These are phyloP conservation scores for Apiospora aurea DNA, from an alignment of 2,329 filamentous ascomycete genomes.

Conservation along the genomic window DNA sequence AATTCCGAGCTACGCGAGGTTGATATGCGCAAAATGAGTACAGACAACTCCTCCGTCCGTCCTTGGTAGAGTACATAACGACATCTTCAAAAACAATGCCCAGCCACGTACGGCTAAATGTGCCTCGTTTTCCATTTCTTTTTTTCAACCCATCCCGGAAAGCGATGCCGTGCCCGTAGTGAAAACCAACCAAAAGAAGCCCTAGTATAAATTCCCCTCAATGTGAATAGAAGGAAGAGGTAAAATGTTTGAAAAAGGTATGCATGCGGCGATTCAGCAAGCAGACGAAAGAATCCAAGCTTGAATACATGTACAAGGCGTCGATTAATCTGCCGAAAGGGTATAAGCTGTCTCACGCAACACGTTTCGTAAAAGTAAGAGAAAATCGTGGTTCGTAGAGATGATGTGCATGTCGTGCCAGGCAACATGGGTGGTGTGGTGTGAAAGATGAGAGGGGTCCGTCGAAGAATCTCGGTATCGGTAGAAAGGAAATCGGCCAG, in stretches of 20 bases:
- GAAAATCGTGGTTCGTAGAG: slow-evolving; percentile 30
- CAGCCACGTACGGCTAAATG: slow-evolving; percentile 10
- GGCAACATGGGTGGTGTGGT: not conserved
- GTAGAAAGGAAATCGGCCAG: slow-evolving; percentile 16
- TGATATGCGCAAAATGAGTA: slow-evolving; percentile 17
- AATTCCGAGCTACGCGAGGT: slow-evolving; percentile 8
- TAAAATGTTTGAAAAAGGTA: slow-evolving; percentile 25
- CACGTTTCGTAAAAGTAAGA: slow-evolving; percentile 30
- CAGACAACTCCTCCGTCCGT: slow-evolving; percentile 18
- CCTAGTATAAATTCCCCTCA: not conserved
- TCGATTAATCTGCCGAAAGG: slow-evolving; percentile 28
- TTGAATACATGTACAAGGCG: slow-evolving; percentile 20
- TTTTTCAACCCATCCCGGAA: slow-evolving; percentile 15
- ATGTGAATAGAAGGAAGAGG: not conserved
- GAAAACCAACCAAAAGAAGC: slow-evolving; percentile 8
- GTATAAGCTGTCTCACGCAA: slow-evolving; percentile 36
- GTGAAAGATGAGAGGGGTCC: slow-evolving; percentile 12
- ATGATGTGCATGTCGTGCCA: slow-evolving; percentile 6
- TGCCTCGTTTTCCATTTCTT: slow-evolving; percentile 11
- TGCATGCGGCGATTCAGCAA: slow-evolving; percentile 27
- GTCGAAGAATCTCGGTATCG: slow-evolving; percentile 25
- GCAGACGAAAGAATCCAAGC: slow-evolving; percentile 23
- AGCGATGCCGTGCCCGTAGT: slow-evolving; percentile 5
- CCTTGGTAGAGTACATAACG: not conserved
- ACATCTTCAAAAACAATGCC: not conserved